Percentiles rank a stretch among this genome's conserved stretches.
phyloP scores from a whole-genome alignment of 2,329 filamentous ascomycete species.

The Stromatinia cepivora region DNA sequence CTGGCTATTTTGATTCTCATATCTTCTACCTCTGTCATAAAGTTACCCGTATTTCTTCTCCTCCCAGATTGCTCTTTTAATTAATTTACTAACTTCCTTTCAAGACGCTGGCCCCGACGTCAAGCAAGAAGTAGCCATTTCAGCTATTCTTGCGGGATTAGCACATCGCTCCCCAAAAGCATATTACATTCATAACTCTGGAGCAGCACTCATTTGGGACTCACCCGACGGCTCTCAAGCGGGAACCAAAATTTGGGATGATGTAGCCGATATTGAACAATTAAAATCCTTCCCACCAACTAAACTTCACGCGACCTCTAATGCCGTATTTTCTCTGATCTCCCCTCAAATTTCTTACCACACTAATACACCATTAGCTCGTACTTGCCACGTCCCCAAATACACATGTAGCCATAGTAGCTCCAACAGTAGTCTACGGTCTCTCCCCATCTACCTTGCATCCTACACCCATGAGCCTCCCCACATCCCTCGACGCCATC shows the following conservation, averaged over 20 bases:
- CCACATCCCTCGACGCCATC: slow-evolving; percentile 8
- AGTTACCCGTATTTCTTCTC: too few relatives aligned
- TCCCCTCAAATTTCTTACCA: neutral
- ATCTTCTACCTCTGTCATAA: neutral
- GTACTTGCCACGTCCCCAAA: neutral
- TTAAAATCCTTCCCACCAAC: slow-evolving; percentile 23
- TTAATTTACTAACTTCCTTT: neutral
- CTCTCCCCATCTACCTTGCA: slow-evolving; percentile 26
- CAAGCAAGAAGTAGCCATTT: slow-evolving; percentile 17
- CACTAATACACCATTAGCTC: neutral
- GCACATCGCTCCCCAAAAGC: slow-evolving; percentile 14
- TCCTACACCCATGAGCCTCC: slow-evolving; percentile 24
- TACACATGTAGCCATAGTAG: slow-evolving; percentile 26
- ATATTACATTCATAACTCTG: slow-evolving; percentile 28
- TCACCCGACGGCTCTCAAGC: slow-evolving; percentile 23
- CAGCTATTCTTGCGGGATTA: slow-evolving; percentile 23
- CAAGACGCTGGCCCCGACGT: slow-evolving; percentile 25
- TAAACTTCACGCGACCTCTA: neutral
- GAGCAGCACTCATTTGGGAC: slow-evolving; percentile 26
- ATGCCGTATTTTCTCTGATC: neutral
- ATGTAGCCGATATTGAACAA: slow-evolving; percentile 25
- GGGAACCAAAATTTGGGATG: slow-evolving; percentile 24
- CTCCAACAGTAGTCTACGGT: slow-evolving; percentile 27
- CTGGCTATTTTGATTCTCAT: neutral
- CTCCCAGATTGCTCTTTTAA: neutral